Base-by-base conservation (phyloP, 108 stramenopile species). In the Schizochytrium sp. region DNA sequence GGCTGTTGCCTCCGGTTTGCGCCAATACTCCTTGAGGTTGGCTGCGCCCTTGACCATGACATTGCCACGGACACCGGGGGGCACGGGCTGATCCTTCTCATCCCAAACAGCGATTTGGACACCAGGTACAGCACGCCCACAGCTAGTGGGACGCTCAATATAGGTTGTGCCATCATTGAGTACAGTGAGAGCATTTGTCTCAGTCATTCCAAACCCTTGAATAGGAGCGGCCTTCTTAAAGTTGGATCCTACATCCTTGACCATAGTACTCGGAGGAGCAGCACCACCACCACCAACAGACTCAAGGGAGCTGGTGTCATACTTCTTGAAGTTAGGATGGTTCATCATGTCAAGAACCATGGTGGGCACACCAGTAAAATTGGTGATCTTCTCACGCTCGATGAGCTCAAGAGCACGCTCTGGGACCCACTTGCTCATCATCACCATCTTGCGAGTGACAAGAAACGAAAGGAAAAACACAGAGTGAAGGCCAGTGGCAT, bases 1-100 rank as follows among this genome's bases (percentile, higher is more conserved):
- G 59, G 94, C 94, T 89, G 95, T 95, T 40, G 96, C 96, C 76
- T 96, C 96, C 10, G 92, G 90, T 87, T 96, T 96, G 89, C 95
- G 95, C 92, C 72, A 95, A 91, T 96, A 96, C 53, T 95, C 95
- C 94, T 94, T 95, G 94, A 96, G 45, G 61, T 56, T 41, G 4
- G 60, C 55, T 7, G 61, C 61, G 15, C 88, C 88, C 42, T 61
- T 61, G 61, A 88, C 55, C 88, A 61, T 64, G 88, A 88, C 61
- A 4, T 69, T 46, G 19, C 88, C 88, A 13, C 28, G 19, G n/a
- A n/a, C n/a, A 53, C 28, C 28, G 10, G 76, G 45, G 47, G 76
- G 76, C 53, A 83, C 50, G 17, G 47, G 47, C 50, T 83, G 49
- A 53, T 83, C 53, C 10, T 83, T 83, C 13, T 83, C 76, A 40